Evolutionary conservation across 2,329 filamentous ascomycete genomes (phyloP).

Genomic region (Immersiporthe knoxdaviesiana): DNA sequence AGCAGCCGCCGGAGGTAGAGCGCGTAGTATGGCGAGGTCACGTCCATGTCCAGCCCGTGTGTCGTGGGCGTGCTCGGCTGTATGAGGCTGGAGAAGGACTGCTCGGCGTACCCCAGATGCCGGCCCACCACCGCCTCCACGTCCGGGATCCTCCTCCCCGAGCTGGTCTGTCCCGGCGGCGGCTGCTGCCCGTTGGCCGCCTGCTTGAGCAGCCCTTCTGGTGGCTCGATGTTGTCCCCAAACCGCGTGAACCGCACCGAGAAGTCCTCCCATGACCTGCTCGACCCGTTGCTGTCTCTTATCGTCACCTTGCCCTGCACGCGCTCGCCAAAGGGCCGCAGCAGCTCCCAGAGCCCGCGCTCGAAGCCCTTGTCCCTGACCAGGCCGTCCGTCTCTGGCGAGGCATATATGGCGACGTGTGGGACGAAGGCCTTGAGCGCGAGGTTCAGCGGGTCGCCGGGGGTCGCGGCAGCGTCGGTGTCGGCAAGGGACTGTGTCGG

Average conservation of each 20-base stretch:
- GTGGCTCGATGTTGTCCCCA: constrained; percentile 59
- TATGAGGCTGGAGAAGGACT: constrained; percentile 48
- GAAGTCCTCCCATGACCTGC: constrained; percentile 85
- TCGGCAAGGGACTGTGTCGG: constrained; percentile 50
- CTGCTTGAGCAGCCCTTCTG: constrained; percentile 41
- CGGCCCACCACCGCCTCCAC: constrained; percentile 81
- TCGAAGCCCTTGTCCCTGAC: constrained; percentile 82
- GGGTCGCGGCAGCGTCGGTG: constrained; percentile 46
- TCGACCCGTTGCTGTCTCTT: constrained; percentile 84
- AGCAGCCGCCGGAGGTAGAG: constrained; percentile 83
- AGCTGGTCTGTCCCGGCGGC: constrained; percentile 32
- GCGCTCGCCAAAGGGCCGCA: constrained; percentile 88
- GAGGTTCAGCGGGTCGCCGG: constrained; percentile 62
- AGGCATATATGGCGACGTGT: constrained; percentile 85
- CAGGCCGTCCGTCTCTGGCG: constrained; percentile 80
- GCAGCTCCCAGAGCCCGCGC: constrained; percentile 78
- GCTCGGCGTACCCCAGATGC: constrained; percentile 77
- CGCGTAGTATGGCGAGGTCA: constrained; percentile 79
- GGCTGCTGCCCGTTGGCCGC: constrained; percentile 39
- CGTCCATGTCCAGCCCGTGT: constrained; percentile 49
- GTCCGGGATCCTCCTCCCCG: constrained; percentile 60
- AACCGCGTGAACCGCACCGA: constrained; percentile 82
- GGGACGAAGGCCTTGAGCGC: constrained; percentile 87
- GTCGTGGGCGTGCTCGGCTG: constrained; percentile 45
- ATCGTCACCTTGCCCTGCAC: constrained; percentile 88